Conservation (phyloP, 2,329 filamentous ascomycete genomes). For the Lachnellula subtilissima region DNA sequence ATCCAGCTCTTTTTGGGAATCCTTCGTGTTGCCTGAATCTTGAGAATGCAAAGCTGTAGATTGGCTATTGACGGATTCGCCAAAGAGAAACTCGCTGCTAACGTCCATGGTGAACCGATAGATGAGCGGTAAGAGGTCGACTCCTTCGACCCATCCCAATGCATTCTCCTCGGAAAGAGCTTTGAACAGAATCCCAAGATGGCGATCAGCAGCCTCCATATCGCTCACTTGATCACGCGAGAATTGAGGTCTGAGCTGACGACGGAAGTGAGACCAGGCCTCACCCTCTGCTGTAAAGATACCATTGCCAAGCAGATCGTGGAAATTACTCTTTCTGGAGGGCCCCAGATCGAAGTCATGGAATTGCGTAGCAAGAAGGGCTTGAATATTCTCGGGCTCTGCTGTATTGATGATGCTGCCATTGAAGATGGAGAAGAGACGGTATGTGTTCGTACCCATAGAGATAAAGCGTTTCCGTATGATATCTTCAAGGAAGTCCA, state of each 20-base stretch:
- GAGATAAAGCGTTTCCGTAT: slow-evolving; percentile 7
- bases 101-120: slow-evolving; percentile 54
- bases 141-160: slow-evolving; percentile 30
- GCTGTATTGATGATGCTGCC: slow-evolving; percentile 41
- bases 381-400: slow-evolving; percentile 32
- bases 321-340: slow-evolving; percentile 29
- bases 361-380: slow-evolving; percentile 31
- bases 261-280: slow-evolving; percentile 35
- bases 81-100: slow-evolving; percentile 55
- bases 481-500: slow-evolving; percentile 24
- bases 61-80: slow-evolving; percentile 44
- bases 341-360: slow-evolving; percentile 33
- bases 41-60: slow-evolving; percentile 35
- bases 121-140: slow-evolving; percentile 54
- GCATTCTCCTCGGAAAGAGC: slow-evolving; percentile 17
- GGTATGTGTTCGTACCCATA: slow-evolving; percentile 14
- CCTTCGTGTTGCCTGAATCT: slow-evolving; percentile 14
- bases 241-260: slow-evolving; percentile 36
- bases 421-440: slow-evolving; percentile 9
- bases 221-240: slow-evolving; percentile 30
- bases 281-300: slow-evolving; percentile 38
- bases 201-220: slow-evolving; percentile 39
- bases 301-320: slow-evolving; percentile 32
- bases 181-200: slow-evolving; percentile 42
- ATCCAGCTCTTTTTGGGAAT: slow-evolving; percentile 24